Evolutionary conservation across 306 rosid genomes (phyloP).

Genomic region (Fragaria iinumae): DNA sequence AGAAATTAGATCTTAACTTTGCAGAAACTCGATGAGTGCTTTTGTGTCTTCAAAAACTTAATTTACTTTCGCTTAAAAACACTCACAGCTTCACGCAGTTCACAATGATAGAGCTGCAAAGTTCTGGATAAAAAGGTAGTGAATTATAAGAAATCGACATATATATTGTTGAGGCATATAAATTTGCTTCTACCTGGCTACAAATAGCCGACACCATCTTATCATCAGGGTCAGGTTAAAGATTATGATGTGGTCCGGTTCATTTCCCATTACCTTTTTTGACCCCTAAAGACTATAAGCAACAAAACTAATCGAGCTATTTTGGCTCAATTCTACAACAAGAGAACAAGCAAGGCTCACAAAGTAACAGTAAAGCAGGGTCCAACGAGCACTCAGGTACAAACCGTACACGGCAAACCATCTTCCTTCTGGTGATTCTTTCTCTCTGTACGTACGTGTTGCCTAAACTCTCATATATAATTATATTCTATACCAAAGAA

Average conservation of each 20-base stretch:
- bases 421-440: not conserved
- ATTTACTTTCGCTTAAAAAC: too few species aligned
- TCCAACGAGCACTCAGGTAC: conserved; percentile 22
- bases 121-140: not conserved
- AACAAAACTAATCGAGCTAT: not conserved
- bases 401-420: conserved; percentile 14
- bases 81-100: not conserved
- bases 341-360: conserved; percentile 15
- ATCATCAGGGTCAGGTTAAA: conserved; percentile 8
- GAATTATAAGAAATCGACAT: not conserved
- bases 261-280: conserved; percentile 22
- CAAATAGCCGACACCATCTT: conserved; percentile 13
- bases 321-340: conserved; percentile 7
- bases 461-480: too few species aligned
- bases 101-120: not conserved
- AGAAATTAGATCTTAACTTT: too few species aligned
- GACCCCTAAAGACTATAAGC: conserved; percentile 13
- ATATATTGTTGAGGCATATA: not conserved
- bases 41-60: too few species aligned
- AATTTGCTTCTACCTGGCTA: not conserved
- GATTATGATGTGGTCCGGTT: conserved; percentile 21
- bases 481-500: too few species aligned
- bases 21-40: too few species aligned
- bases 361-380: not conserved
- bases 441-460: not conserved